phyloP scores from a whole-genome alignment of 2,329 filamentous ascomycete genomes.

The Talaromyces verruculosus region DNA sequence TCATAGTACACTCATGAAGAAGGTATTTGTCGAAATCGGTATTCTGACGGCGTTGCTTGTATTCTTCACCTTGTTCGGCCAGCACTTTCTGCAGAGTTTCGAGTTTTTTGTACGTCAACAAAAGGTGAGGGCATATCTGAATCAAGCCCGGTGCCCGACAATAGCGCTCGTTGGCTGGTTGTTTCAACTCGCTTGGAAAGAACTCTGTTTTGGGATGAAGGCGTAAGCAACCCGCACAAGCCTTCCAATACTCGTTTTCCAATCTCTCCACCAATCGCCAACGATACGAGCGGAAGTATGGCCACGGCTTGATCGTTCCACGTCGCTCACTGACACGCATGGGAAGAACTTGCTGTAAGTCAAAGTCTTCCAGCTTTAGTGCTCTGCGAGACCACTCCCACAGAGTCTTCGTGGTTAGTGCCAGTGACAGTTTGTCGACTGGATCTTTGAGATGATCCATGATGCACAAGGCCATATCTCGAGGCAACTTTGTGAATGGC shows the following conservation, averaged over 20 bases:
- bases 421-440: constrained; percentile 2
- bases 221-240: constrained; percentile 13
- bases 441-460: neutral
- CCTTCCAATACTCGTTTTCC: constrained; percentile 14
- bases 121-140: constrained; percentile 15
- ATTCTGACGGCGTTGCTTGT: neutral
- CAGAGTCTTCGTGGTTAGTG: constrained; percentile 3
- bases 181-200: neutral
- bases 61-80: neutral
- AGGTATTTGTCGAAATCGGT: neutral
- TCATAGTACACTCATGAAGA: constrained; percentile 5
- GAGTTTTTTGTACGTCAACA: constrained; percentile 16
- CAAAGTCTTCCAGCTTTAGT: neutral
- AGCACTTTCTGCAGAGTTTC: neutral
- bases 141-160: constrained; percentile 10
- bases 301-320: neutral
- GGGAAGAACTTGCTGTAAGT: neutral
- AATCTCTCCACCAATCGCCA: constrained; percentile 13
- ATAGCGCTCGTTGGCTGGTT: neutral
- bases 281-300: neutral
- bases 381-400: neutral
- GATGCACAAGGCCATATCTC: constrained; percentile 12
- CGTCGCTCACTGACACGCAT: neutral
- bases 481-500: constrained; percentile 8
- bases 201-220: constrained; percentile 16